These are phyloP conservation scores for Clathrus columnatus DNA, from an alignment of 768 basidiomycete species.

Conservation along the genomic window DNA sequence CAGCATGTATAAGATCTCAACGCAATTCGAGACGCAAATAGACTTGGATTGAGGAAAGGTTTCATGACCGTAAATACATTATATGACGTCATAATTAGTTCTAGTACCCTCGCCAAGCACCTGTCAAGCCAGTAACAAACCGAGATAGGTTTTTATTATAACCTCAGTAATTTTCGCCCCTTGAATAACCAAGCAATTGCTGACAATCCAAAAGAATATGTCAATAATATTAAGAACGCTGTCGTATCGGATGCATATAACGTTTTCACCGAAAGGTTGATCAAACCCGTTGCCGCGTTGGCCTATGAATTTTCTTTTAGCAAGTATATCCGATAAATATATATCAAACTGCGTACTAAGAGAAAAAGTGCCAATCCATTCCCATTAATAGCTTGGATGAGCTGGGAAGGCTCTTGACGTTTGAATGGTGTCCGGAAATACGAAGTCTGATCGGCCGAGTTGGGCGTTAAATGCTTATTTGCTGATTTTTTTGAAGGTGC, in stretches of 20 bases:
- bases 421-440: slow-evolving; percentile 13
- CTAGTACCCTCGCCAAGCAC: no score
- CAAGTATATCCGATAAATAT: neutral
- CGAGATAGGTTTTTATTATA: no score
- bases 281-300: slow-evolving; percentile 75
- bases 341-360: slow-evolving; percentile 40
- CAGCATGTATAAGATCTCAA: neutral
- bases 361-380: slow-evolving; percentile 79
- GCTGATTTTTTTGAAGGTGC: slow-evolving; percentile 19
- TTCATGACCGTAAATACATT: neutral
- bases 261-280: slow-evolving; percentile 73
- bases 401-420: slow-evolving; percentile 29
- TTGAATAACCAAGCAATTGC: slow-evolving; percentile 52
- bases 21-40: neutral
- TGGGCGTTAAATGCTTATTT: slow-evolving; percentile 18
- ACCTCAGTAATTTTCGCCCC: slow-evolving; percentile 26
- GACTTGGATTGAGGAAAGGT: neutral
- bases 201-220: slow-evolving; percentile 54
- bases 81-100: neutral
- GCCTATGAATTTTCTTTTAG: slow-evolving; percentile 40
- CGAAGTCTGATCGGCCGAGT: slow-evolving; percentile 14
- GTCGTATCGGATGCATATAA: slow-evolving; percentile 58
- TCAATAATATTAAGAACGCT: slow-evolving; percentile 53
- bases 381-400: slow-evolving; percentile 76
- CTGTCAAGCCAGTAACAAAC: no score